These are phyloP conservation scores for Pontederia paniculata DNA, from an alignment of 176 grass and related monocot genomes.

Conservation along the genomic window DNA sequence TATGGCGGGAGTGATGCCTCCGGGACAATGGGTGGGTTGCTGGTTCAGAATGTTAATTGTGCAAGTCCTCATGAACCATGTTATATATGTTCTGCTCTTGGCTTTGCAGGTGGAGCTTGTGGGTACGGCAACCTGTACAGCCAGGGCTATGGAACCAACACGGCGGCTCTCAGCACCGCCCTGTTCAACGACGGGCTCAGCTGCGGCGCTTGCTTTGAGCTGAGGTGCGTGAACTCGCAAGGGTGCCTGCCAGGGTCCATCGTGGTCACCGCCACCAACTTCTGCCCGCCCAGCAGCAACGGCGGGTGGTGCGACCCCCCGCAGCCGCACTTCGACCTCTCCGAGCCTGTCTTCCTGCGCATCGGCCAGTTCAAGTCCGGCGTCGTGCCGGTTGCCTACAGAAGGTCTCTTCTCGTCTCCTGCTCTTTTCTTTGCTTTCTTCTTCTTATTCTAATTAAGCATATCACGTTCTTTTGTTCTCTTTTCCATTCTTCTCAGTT, in stretches of 20 bases:
- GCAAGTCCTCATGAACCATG: not conserved
- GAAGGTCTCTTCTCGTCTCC: not conserved
- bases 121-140: conserved; percentile 9
- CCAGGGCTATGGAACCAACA: not conserved
- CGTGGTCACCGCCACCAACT: not conserved
- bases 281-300: not conserved
- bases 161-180: not conserved
- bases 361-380: not conserved
- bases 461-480: not conserved
- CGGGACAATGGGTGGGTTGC: not conserved
- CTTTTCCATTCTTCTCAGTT: too few relatives aligned
- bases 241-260: not conserved
- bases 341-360: not conserved
- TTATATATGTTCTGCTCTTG: not conserved
- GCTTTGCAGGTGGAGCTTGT: conserved; percentile 1
- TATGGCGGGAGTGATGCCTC: not conserved
- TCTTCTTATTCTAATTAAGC: not conserved
- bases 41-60: not conserved
- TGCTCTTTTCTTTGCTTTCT: not conserved
- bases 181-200: not conserved
- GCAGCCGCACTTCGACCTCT: not conserved
- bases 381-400: not conserved
- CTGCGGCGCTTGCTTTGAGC: not conserved
- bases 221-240: not conserved
- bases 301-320: not conserved